Conservation (phyloP, 1,284 basidiomycete species). For the Golubevia sp. region DNA sequence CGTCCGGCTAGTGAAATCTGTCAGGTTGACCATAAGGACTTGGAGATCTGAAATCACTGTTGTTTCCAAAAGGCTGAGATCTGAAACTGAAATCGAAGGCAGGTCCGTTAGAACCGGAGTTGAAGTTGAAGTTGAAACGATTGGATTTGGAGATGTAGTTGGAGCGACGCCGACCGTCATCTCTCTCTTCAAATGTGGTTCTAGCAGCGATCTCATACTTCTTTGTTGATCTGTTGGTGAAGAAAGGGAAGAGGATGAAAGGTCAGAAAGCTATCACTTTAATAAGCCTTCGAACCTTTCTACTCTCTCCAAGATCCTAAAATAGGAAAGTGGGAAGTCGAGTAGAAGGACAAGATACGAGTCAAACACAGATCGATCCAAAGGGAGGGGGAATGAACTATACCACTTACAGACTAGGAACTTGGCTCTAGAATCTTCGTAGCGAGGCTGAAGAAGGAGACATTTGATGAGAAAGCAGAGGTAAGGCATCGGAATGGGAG, state of each 20-base stretch:
- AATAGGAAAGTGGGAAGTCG: not conserved
- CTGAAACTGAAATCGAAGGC: too few species aligned
- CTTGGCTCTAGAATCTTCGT: constrained; percentile 71
- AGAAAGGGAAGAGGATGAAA: too few species aligned
- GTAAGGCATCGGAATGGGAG: not conserved
- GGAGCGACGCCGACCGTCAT: not conserved
- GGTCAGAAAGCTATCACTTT: not conserved
- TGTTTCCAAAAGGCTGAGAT: not conserved
- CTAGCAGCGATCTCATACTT: not conserved
- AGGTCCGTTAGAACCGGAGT: too few species aligned
- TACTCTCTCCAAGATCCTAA: not conserved
- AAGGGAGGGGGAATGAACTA: too few species aligned
- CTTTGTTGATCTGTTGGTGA: not conserved
- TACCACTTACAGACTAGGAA: too few species aligned
- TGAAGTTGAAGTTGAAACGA: not conserved
- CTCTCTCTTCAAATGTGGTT: not conserved
- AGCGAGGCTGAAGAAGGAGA: not conserved
- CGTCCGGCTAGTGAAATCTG: too few species aligned
- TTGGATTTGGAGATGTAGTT: not conserved
- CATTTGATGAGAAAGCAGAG: not conserved
- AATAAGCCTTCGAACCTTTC: not conserved
- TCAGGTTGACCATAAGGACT: too few species aligned
- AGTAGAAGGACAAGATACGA: constrained; percentile 6
- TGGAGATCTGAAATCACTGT: too few species aligned
- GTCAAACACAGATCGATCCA: too few species aligned